Conservation (phyloP, 2,329 filamentous ascomycete species). For the Fonsecaea monophora region DNA sequence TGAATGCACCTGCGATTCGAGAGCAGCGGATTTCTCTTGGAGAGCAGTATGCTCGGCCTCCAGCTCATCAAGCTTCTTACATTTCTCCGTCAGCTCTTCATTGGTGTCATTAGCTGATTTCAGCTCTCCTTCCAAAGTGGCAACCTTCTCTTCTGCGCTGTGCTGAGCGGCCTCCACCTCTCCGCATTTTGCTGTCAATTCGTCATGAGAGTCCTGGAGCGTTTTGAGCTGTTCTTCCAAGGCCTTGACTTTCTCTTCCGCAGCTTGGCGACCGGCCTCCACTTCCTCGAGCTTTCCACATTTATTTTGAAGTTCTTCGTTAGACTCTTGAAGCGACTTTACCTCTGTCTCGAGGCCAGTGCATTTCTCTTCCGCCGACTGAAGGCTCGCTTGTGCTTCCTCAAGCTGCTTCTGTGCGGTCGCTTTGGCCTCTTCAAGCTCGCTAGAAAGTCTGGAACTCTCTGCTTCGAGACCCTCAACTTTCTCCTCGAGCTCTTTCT, state of each 20-base stretch:
- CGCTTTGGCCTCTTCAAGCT: constrained; percentile 18
- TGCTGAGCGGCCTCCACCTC: constrained; percentile 12
- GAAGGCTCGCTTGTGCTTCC: constrained; percentile 8
- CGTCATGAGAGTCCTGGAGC: not conserved
- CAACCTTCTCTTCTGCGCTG: constrained; percentile 10
- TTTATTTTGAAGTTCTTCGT: constrained; percentile 22
- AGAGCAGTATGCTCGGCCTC: not conserved
- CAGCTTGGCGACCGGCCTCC: not conserved
- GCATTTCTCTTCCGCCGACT: constrained; percentile 3
- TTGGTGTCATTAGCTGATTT: constrained; percentile 11
- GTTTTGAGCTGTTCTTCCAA: constrained; percentile 13
- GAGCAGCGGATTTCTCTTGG: constrained; percentile 6
- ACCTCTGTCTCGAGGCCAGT: constrained; percentile 9
- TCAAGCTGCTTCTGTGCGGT: constrained; percentile 19
- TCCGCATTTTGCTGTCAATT: not conserved
- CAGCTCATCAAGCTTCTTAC: constrained; percentile 23
- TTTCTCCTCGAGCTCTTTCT: constrained; percentile 16
- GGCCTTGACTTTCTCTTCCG: not conserved
- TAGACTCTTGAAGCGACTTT: constrained; percentile 10
- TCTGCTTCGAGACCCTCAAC: constrained; percentile 23
- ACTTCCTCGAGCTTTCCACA: constrained; percentile 7
- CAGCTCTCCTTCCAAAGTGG: constrained; percentile 11
- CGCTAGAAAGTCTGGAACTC: constrained; percentile 11
- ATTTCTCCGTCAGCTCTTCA: constrained; percentile 19
- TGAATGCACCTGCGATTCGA: constrained; percentile 17